A percentile compares a stretch with the other conserved stretches of the same genome.
Conservation (phyloP, 345 rosid genomes). For the Ceriops decandra region DNA sequence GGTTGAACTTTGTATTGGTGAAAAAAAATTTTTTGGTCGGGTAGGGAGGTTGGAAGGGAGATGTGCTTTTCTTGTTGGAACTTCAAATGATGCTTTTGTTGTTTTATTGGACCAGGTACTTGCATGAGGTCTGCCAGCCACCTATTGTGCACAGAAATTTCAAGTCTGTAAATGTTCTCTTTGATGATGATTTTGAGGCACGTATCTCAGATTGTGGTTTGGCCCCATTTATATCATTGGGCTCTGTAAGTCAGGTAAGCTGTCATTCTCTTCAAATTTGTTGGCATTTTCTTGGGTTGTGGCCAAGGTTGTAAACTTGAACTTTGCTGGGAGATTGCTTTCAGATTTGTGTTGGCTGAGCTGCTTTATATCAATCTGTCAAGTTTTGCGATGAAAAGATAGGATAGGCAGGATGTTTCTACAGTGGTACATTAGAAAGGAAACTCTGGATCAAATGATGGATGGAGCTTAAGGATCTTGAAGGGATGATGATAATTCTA, state of each 20-base stretch:
- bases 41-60: not conserved
- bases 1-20: too few relatives aligned
- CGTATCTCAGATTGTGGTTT: slow-evolving; percentile 89
- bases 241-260: slow-evolving; percentile 88
- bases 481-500: not conserved
- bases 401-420: too few relatives aligned
- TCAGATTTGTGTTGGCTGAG: slow-evolving; percentile 11
- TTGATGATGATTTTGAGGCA: slow-evolving; percentile 77
- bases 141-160: slow-evolving; percentile 84
- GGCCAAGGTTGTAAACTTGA: slow-evolving; percentile 1
- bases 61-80: not conserved
- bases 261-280: slow-evolving; percentile 8
- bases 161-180: slow-evolving; percentile 78
- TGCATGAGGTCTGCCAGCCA: slow-evolving; percentile 94
- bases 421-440: too few relatives aligned
- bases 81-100: slow-evolving; percentile 13
- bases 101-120: slow-evolving; percentile 50
- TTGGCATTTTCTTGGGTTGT: slow-evolving; percentile 1
- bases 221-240: slow-evolving; percentile 75
- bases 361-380: not conserved
- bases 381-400: not conserved
- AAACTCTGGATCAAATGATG: not conserved
- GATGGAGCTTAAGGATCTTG: not conserved
- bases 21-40: too few relatives aligned
- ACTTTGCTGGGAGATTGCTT: slow-evolving; percentile 1